Evolutionary conservation across 2,329 filamentous ascomycete genomes (phyloP), one percentile per base, ranked within the genome.

Genomic region (Fusarium incarnatum): DNA sequence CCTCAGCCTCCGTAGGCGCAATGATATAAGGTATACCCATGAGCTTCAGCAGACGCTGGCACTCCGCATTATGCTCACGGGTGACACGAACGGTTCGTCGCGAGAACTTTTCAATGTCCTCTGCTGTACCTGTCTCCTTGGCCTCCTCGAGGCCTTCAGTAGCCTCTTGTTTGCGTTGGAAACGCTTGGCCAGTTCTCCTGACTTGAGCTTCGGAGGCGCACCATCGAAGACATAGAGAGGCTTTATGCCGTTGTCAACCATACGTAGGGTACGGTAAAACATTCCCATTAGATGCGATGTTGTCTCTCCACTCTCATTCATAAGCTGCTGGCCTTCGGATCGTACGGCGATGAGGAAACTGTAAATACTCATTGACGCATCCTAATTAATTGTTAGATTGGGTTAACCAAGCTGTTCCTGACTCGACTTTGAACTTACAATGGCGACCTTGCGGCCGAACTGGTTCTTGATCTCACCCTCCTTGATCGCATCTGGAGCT

Each of bases 181-280:
- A 97, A 68, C 96, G 94, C 82, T 97, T 97, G 47, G 96, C 96
- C 60, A 99, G 86, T 83, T 99, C 96, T 69, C 96, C 96, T 0
- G 94, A 97, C 83, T 99, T 99, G 79, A 99, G 90, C 80, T 98
- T 98, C 1, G 96, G 96, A 20, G 96, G 96, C 12, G 94, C 94
- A 62, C 96, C 96, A 75, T 99, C 96, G 79, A 99, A 99, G 61
- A 99, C 95, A 81, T 97, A 99, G 73, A 99, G 88, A 2, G 96
- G 96, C 80, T 99, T 99, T 84, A 99, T 98, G 61, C 96, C 96
- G 76, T 98, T 98, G 82, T 99, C 96, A 77, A 98, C 93, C 84
- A 99, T 98, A 75, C 96, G 94, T 9, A 99, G 87, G 4, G 96
- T 99, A 75, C 96, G 94, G 85, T 99, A 99, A 85, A 99, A 99